Evolutionary conservation across 352 stramenopile species (phyloP), one percentile per base, ranked within the genome.

Genomic region (Globisporangium carolinianum): DNA sequence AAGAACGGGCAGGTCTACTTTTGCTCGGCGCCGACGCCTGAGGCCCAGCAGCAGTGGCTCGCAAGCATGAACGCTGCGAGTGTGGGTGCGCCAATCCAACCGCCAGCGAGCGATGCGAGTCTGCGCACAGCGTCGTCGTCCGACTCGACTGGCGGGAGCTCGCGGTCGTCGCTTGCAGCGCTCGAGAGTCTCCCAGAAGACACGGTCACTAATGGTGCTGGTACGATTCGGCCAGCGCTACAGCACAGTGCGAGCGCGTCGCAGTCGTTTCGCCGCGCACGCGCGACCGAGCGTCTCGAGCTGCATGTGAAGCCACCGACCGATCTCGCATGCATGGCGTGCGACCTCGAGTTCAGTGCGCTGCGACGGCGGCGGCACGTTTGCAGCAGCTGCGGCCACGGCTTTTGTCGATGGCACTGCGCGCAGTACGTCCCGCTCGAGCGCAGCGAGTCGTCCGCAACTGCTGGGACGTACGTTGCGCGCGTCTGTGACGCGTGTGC

Each of bases 381-480:
- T 2, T 76, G 68, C 18, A 48, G 45, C 8, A 68, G 68, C 65
- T 76, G 68, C n/a, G 17, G 35, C 7, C 54, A 37, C 17, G 18
- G 54, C 6, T 76, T 76, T 36, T 76, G 68, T 17, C 62, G 68
- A 10, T 57, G 51, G 47, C 68, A 76, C 46, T 73, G 68, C 57
- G 62, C 58, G 42, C 54, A 61, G 41, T 55, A 62, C 45, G 60
- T 58, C 24, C 47, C 64, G 11, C 36, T 61, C 15, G 59, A 57
- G 17, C 10, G 41, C 45, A n/a, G 5, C 32, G 39, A 37, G n/a
- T 45, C 53, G 3, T 11, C 35, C 6, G 32, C 35, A 15, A 45
- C 41, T 8, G 42, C 35, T 24, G 59, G 35, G 12, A 47, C 53
- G 35, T 49, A 45, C 6, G 52, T 51, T 15, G 48, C 42, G 36